Base-by-base conservation (phyloP, 2,329 filamentous ascomycete genomes). In the Aureobasidium melanogenum region DNA sequence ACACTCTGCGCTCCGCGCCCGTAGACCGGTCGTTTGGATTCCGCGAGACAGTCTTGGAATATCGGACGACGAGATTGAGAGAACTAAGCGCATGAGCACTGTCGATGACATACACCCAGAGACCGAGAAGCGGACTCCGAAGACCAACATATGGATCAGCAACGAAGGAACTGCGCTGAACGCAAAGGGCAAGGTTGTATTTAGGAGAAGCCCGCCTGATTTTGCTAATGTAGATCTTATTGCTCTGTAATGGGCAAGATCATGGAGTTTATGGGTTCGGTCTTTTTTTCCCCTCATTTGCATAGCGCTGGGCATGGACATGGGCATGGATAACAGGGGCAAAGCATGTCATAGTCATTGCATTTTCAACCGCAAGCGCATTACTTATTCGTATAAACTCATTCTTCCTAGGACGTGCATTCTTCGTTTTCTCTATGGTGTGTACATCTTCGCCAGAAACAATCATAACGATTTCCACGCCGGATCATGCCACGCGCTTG, bases 101-200 rank as follows among this genome's bases (percentile, higher is more conserved):
- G 80, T 76, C 43, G 80, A 81, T 15, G 58, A 68, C 19, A 60
- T 59, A 26, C 61, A 59, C 28, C 47, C 52, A 14, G 64, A 64
- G 39, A 63, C 63, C 3, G 63, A 64, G 51, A 64, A 67, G 44
- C 57, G 62, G 3, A 63, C 39, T 10, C 65, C 68, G 50, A 69
- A 67, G 65, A 71, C 69, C 44, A 70, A 67, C 66, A 88, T 97
- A 57, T 96, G 91, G 89, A 91, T 97, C 71, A 96, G 89, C 68
- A 97, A 97, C 73, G 88, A 95, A 72, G 91, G 91, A 62, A 91
- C 93, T 22, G 89, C 90, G 10, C 78, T 97, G 67, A 91, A 97
- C 76, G 88, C 85, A 61, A 91, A 91, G 73, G 84, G 85, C 32
- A 84, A 88, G 19, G 91, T 96, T 5, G 84, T 96, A 39, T 97